A percentile compares a stretch with the other conserved stretches of the same genome.
phyloP scores from a whole-genome alignment of 768 basidiomycete genomes.

The Mycena kentingensis region DNA sequence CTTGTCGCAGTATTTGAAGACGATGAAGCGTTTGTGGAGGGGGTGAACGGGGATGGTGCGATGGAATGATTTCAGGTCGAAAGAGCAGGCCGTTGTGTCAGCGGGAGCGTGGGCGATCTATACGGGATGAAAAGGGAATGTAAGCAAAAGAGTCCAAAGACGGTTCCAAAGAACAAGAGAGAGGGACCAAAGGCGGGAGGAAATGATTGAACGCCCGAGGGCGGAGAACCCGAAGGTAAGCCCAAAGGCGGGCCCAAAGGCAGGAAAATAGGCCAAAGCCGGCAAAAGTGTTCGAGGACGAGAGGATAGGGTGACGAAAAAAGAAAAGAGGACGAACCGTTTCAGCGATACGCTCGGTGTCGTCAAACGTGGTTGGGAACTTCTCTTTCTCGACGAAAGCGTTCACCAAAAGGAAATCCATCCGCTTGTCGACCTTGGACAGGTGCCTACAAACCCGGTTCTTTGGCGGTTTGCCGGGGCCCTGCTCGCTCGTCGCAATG shows the following conservation, averaged over 20 bases:
- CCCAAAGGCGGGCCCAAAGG: not conserved
- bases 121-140: not conserved
- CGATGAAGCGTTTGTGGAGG: constrained; percentile 17
- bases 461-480: not conserved
- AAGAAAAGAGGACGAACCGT: not conserved
- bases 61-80: constrained; percentile 21
- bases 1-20: not conserved
- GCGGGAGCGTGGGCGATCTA: constrained; percentile 16
- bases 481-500: constrained; percentile 2
- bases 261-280: not conserved
- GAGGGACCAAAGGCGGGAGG: not conserved
- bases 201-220: not conserved
- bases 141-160: not conserved
- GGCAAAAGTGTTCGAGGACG: not conserved
- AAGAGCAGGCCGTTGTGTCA: constrained; percentile 8
- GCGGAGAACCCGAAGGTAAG: not conserved
- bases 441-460: constrained; percentile 5
- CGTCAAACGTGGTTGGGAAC: constrained; percentile 4
- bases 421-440: not conserved
- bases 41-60: constrained; percentile 8
- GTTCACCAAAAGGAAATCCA: not conserved
- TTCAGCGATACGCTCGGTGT: not conserved
- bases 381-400: not conserved
- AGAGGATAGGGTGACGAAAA: not conserved
- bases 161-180: not conserved